Evolutionary conservation across 805 yeast genomes (phyloP), one percentile per base, ranked within the genome.

Genomic region (Saccharomycopsis sp.): DNA sequence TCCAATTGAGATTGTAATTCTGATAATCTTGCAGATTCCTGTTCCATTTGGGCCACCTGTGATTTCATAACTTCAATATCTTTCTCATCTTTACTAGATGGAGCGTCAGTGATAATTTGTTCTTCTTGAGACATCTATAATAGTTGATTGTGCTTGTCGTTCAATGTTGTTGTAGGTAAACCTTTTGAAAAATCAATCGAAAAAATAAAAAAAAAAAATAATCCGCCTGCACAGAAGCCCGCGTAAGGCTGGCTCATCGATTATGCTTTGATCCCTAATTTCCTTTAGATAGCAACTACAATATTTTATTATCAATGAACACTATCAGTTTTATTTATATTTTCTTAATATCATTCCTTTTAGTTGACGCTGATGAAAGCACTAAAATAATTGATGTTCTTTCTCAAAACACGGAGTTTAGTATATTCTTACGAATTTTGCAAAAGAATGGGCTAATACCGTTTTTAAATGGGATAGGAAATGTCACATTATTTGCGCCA

Each of bases 401-500:
- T 32, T 84, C 94, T 0, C 61, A 75, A 5, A 75, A 80, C 52
- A 81, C 75, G 0, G 79, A 82, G 56, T 87, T 77, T 62, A 77
- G 86, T 33, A 70, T 69, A 33, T 79, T 85, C 47, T 61, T 85
- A 33, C 64, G 79, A 41, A 61, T 74, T 17, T 50, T 86, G 2
- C 95, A 85, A 56, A 61, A 72, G 43, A 67, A 70, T 41, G 88
- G 80, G 11, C 60, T 80, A 41, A 66, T 86, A 1, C 87, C 87
- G 2, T 59, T 62, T 33, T 58, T 86, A 26, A 85, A 84, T 56
- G 63, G 63, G 17, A 58, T 81, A 48, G 63, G 65, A 20, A 81
- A 84, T 57, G 74, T 81, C 46, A 85, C 95, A 0, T 61, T 86
- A n/a, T 58, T 83, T 33, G 95, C 94, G 1, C 95, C 95, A 0